Base-by-base conservation (phyloP, 768 basidiomycete genomes). In the Rhizopogon roseolus region DNA sequence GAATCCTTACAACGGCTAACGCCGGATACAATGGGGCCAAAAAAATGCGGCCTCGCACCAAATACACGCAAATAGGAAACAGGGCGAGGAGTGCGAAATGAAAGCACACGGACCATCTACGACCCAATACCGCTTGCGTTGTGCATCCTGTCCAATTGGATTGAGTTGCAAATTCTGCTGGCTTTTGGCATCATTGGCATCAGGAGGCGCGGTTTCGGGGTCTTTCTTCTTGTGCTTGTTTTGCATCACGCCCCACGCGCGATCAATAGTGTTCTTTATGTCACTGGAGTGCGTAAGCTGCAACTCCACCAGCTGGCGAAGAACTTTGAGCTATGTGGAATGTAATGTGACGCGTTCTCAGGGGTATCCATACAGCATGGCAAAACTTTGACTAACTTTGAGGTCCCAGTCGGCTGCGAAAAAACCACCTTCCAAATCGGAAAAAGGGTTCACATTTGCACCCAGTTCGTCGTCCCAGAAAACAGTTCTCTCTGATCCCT, bases 221-320 rank as follows among this genome's bases (percentile, higher is more conserved):
- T 88, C 84, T 54, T 81, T 83, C 73, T 90, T 93, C 79, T 91
- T 90, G 70, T 90, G 86, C 63, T 91, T 90, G 66, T 85, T 84
- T 59, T 89, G 87, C 52, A 81, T 80, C 64, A 90, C 87, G 64
- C 89, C 90, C 89, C 91, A 91, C 48, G 90, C 89, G 66, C 82
- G 83, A 78, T 93, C 90, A 67, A 93, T 86, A 49, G 74, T 73
- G 49, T 70, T 74, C 70, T 90, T 89, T 65, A 92, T 79, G 50
- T 85, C 82, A 32, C 74, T 66, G 57, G 81, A 80, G 64, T 92
- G 86, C 43, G 74, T 72, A 3, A 94, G 79, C 64, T 93, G 91
- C 63, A 93, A 73, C 68, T 94, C 92, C 57, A 93, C 89, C 22
- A 94, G 80, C 62, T 91, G 83, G 32, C 92, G 86, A 55, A 94